These are phyloP conservation scores for Penicillium odoratum DNA, from an alignment of 495 filamentous ascomycete genomes.

Conservation along the genomic window DNA sequence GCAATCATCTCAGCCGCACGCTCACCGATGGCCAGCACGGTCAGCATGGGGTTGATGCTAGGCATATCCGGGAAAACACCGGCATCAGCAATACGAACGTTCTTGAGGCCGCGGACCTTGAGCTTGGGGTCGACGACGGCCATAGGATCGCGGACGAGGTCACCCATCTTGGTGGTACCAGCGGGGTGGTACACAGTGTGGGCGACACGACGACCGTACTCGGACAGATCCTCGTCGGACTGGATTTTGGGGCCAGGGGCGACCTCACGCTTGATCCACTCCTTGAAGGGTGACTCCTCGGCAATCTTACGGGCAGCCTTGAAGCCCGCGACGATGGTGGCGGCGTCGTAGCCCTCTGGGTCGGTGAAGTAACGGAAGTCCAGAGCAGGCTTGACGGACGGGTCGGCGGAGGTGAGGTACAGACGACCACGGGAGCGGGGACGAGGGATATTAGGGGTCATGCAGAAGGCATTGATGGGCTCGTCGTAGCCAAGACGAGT, in stretches of 20 bases:
- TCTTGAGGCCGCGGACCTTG: slow-evolving; percentile 56
- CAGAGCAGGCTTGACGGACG: slow-evolving; percentile 71
- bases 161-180: slow-evolving; percentile 86
- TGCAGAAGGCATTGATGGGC: slow-evolving; percentile 80
- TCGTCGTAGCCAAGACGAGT: slow-evolving; percentile 71
- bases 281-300: slow-evolving; percentile 67
- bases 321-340: slow-evolving; percentile 77
- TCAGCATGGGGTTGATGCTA: slow-evolving; percentile 67
- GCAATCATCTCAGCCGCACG: slow-evolving; percentile 64
- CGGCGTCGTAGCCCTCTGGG: slow-evolving; percentile 77
- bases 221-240: slow-evolving; percentile 68
- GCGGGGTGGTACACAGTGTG: slow-evolving; percentile 88
- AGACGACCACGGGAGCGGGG: slow-evolving; percentile 72
- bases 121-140: slow-evolving; percentile 64
- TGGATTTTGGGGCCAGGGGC: slow-evolving; percentile 69
- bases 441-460: slow-evolving; percentile 87
- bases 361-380: slow-evolving; percentile 92
- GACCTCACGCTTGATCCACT: slow-evolving; percentile 78
- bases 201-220: slow-evolving; percentile 72
- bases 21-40: slow-evolving; percentile 64
- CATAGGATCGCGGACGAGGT: slow-evolving; percentile 58
- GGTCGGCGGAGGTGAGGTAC: slow-evolving; percentile 70
- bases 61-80: slow-evolving; percentile 70
- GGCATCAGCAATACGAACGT: slow-evolving; percentile 64
- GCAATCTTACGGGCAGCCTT: slow-evolving; percentile 70